Percentiles rank a stretch among this genome's conserved stretches.
Evolutionary conservation across 371 early-diverging fungal species (phyloP).

Genomic region (Rhizopus sp.): DNA sequence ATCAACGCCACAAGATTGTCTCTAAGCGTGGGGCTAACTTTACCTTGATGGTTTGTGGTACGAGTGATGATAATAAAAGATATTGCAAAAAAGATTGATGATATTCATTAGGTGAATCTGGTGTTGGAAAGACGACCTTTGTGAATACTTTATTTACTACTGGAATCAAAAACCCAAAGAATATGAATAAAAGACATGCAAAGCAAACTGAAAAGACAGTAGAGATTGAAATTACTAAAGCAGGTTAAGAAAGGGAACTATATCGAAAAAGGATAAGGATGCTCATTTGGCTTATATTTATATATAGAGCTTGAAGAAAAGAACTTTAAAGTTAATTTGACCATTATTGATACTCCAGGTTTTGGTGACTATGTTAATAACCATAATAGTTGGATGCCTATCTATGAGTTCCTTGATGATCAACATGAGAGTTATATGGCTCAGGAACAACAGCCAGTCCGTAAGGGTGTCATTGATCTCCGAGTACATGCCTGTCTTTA

Average conservation of each 20-base stretch:
- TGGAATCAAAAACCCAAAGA: constrained; percentile 82
- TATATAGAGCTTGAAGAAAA: constrained; percentile 36
- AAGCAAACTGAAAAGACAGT: constrained; percentile 67
- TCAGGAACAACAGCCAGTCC: constrained; percentile 56
- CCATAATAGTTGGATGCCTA: constrained; percentile 67
- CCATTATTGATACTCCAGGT: constrained; percentile 87
- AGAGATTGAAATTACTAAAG: constrained; percentile 70
- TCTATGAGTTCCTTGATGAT: constrained; percentile 84
- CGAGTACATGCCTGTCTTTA: constrained; percentile 91
- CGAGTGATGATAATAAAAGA: constrained; percentile 17
- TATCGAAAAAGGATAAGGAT: background rate
- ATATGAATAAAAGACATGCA: constrained; percentile 73
- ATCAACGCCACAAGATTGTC: constrained; percentile 95
- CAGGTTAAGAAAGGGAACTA: constrained; percentile 41
- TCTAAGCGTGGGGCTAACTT: constrained; percentile 92
- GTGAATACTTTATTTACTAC: constrained; percentile 89
- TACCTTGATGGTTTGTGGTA: constrained; percentile 97
- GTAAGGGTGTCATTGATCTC: constrained; percentile 62
- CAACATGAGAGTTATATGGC: constrained; percentile 91
- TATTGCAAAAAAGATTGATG: too few species aligned
- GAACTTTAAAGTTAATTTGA: constrained; percentile 84
- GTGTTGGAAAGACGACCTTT: constrained; percentile 87
- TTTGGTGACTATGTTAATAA: constrained; percentile 85
- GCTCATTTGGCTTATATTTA: background rate
- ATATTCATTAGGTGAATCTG: constrained; percentile 45